These are phyloP conservation scores for Wallacemonas sp. DNA, from an alignment of 208 protist genomes.

Conservation along the genomic window DNA sequence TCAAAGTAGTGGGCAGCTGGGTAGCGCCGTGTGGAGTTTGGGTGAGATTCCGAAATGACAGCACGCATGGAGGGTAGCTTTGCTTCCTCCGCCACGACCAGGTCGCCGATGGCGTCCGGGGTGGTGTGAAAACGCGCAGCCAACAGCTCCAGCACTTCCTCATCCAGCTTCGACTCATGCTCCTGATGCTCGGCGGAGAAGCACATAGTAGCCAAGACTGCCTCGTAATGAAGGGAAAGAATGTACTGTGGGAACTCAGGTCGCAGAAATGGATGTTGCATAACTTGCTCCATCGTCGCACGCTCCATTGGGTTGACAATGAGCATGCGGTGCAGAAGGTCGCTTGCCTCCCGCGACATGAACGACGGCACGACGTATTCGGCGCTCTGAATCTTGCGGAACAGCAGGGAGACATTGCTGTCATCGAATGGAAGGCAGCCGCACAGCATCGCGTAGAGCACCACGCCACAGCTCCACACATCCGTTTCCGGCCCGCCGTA, in stretches of 20 bases:
- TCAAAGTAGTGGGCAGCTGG: slow-evolving; percentile 69
- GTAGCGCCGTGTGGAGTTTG: slow-evolving; percentile 40
- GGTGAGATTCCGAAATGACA: slow-evolving; percentile 29
- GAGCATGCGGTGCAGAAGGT: slow-evolving; percentile 70
- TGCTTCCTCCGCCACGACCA: slow-evolving; percentile 58
- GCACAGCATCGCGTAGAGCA: slow-evolving; percentile 87
- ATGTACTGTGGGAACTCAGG: slow-evolving; percentile 62
- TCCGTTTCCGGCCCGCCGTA: slow-evolving; percentile 82
- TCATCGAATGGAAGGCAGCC: slow-evolving; percentile 84
- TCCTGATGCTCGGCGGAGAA: slow-evolving; percentile 42
- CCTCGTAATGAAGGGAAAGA: slow-evolving; percentile 66
- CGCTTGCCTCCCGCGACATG: slow-evolving; percentile 46
- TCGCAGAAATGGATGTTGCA: slow-evolving; percentile 83
- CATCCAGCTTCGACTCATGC: slow-evolving; percentile 50
- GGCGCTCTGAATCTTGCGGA: slow-evolving; percentile 77
- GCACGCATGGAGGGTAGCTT: slow-evolving; percentile 48
- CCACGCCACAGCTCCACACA: slow-evolving; percentile 87
- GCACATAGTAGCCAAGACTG: slow-evolving; percentile 57
- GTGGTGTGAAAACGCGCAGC: slow-evolving; percentile 61
- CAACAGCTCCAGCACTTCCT: slow-evolving; percentile 53
- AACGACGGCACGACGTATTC: slow-evolving; percentile 50
- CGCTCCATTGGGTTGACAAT: slow-evolving; percentile 82
- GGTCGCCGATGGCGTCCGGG: slow-evolving; percentile 38
- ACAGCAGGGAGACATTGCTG: slow-evolving; percentile 57
- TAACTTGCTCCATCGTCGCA: slow-evolving; percentile 87